Percentiles rank a stretch among this genome's conserved stretches.
These are phyloP conservation scores for Pleurotus cornucopiae DNA, from an alignment of 768 basidiomycete genomes.

Conservation along the genomic window DNA sequence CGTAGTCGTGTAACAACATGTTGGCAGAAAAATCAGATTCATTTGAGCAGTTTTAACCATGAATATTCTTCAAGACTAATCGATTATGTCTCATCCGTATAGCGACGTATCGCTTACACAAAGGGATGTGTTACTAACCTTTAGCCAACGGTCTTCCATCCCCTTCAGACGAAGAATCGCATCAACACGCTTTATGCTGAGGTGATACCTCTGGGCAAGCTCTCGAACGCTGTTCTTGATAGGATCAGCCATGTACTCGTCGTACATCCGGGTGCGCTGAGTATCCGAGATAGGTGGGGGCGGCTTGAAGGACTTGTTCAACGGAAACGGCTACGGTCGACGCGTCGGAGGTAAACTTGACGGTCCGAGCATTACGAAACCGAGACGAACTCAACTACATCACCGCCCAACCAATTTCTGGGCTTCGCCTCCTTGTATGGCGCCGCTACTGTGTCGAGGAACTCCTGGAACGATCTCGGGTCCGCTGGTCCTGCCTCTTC, in stretches of 20 bases:
- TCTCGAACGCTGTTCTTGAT: constrained; percentile 48
- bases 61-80: constrained; percentile 93
- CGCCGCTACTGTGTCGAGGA: constrained; percentile 37
- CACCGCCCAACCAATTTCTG: constrained; percentile 59
- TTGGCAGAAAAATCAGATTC: constrained; percentile 14
- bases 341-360: constrained; percentile 6
- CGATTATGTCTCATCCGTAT: constrained; percentile 65
- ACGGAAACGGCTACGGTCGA: constrained; percentile 68
- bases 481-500: constrained; percentile 21
- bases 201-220: constrained; percentile 56
- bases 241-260: constrained; percentile 57
- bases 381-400: constrained; percentile 45
- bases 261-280: constrained; percentile 54
- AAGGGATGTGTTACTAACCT: constrained; percentile 45
- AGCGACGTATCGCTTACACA: constrained; percentile 14
- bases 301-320: constrained; percentile 82
- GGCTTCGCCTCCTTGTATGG: constrained; percentile 42
- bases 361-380: background rate
- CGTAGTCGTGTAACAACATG: too few species aligned
- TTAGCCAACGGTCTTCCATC: constrained; percentile 63
- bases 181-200: constrained; percentile 77
- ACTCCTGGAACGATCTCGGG: constrained; percentile 28
- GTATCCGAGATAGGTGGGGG: constrained; percentile 70
- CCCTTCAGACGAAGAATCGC: constrained; percentile 83
- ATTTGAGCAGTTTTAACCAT: constrained; percentile 57